These are phyloP conservation scores for Silene coronaria DNA, from an alignment of 179 eudicot genomes.

Conservation along the genomic window DNA sequence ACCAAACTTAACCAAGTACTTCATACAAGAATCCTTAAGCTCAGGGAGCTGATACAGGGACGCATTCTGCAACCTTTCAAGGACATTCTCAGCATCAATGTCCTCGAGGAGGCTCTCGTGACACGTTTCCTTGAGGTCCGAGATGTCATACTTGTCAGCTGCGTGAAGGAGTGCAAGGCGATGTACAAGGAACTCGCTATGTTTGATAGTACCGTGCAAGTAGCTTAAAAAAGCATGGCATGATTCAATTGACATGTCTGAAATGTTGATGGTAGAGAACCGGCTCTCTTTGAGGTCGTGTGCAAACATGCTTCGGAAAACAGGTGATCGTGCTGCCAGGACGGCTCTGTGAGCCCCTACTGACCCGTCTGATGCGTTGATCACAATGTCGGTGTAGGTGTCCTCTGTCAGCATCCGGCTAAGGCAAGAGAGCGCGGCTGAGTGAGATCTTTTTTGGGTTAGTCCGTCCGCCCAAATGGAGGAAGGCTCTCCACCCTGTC, in stretches of 20 bases:
- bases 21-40: conserved; percentile 60
- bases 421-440: conserved; percentile 48
- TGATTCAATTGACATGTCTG: conserved; percentile 68
- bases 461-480: conserved; percentile 67
- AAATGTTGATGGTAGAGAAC: conserved; percentile 52
- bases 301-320: conserved; percentile 73
- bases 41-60: conserved; percentile 59
- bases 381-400: conserved; percentile 74
- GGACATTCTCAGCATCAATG: conserved; percentile 62
- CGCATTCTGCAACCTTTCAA: conserved; percentile 75
- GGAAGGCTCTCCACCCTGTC: conserved; percentile 58
- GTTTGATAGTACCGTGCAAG: conserved; percentile 53
- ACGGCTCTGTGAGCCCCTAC: conserved; percentile 75
- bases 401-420: conserved; percentile 65
- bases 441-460: conserved; percentile 38
- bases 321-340: conserved; percentile 73
- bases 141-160: conserved; percentile 81
- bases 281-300: conserved; percentile 73
- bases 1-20: conserved; percentile 74
- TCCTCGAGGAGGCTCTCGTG: conserved; percentile 80
- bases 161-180: conserved; percentile 65
- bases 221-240: conserved; percentile 65
- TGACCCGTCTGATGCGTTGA: conserved; percentile 60
- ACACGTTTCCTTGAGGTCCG: conserved; percentile 72
- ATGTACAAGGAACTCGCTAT: conserved; percentile 52